A percentile compares a stretch with the other conserved stretches of the same genome.
phyloP scores from a whole-genome alignment of 1,139 yeast species.

The Arxiozyma telluris region DNA sequence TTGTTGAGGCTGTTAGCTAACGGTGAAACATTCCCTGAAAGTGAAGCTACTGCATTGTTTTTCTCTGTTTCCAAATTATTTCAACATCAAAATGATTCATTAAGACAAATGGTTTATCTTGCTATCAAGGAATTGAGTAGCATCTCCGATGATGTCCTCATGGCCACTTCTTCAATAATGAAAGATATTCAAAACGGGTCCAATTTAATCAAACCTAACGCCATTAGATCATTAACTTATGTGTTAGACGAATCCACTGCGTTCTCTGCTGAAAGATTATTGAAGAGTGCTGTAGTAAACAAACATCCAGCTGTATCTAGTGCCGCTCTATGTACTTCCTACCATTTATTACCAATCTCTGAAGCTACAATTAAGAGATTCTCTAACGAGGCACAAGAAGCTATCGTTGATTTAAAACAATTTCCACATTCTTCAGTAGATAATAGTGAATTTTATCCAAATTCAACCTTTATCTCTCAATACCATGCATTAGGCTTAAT shows the following conservation, averaged over 20 bases:
- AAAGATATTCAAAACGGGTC: constrained; percentile 92
- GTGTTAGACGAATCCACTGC: constrained; percentile 90
- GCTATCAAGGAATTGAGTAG: constrained; percentile 85
- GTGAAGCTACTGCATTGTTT: constrained; percentile 86
- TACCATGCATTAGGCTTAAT: constrained; percentile 91
- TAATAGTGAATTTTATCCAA: constrained; percentile 37
- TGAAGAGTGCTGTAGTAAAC: constrained; percentile 90
- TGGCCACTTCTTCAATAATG: constrained; percentile 98
- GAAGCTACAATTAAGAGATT: constrained; percentile 89
- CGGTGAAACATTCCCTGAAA: constrained; percentile 81
- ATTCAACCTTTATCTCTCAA: constrained; percentile 76
- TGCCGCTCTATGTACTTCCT: constrained; percentile 86
- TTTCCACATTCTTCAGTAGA: constrained; percentile 39
- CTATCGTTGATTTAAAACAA: constrained; percentile 57
- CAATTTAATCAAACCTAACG: constrained; percentile 81
- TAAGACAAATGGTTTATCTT: constrained; percentile 88
- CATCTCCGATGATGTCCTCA: constrained; percentile 82
- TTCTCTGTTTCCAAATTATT: constrained; percentile 90
- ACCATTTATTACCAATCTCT: constrained; percentile 81
- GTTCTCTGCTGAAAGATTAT: constrained; percentile 85
- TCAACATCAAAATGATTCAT: constrained; percentile 83
- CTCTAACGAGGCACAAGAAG: constrained; percentile 88
- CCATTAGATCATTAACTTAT: constrained; percentile 82
- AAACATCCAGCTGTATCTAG: constrained; percentile 80
- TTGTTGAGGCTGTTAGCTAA: constrained; percentile 63